These are phyloP conservation scores for Rhizophora mangle DNA, from an alignment of 345 rosid species.

Conservation along the genomic window DNA sequence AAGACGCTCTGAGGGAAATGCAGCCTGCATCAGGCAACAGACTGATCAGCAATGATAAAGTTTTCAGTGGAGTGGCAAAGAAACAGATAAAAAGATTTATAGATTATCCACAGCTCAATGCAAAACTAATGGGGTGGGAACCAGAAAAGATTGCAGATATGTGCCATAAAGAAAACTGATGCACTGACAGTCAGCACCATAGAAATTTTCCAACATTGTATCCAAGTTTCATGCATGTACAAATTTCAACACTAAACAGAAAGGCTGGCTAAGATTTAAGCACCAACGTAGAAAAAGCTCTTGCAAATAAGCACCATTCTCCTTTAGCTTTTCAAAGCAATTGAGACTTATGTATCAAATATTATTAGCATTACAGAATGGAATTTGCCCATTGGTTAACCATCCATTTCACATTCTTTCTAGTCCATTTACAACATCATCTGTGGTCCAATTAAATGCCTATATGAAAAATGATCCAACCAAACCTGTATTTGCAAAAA, in stretches of 20 bases:
- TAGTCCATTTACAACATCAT: not conserved
- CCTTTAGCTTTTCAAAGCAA: not conserved
- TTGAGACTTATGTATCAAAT: too few species aligned
- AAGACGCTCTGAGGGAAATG: conserved; percentile 41
- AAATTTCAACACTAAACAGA: conserved; percentile 2
- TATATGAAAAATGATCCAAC: not conserved
- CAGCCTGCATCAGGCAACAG: conserved; percentile 29
- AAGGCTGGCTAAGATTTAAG: not conserved
- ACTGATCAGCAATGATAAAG: conserved; percentile 2
- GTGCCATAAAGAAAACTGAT: not conserved
- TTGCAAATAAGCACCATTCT: not conserved
- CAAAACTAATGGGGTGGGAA: not conserved
- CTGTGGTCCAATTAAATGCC: not conserved
- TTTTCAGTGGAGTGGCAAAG: not conserved
- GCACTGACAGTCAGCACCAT: too few species aligned
- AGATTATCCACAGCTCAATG: not conserved
- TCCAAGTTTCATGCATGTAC: not conserved
- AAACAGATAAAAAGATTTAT: not conserved
- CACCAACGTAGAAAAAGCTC: not conserved
- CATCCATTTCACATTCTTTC: not conserved
- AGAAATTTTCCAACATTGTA: not conserved
- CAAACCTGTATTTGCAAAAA: too few species aligned
- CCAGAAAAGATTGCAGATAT: not conserved
- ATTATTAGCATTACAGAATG: not conserved
- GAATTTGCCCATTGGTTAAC: not conserved